Conservation (phyloP, 306 rosid species). For the Citrullus colocynthis region DNA sequence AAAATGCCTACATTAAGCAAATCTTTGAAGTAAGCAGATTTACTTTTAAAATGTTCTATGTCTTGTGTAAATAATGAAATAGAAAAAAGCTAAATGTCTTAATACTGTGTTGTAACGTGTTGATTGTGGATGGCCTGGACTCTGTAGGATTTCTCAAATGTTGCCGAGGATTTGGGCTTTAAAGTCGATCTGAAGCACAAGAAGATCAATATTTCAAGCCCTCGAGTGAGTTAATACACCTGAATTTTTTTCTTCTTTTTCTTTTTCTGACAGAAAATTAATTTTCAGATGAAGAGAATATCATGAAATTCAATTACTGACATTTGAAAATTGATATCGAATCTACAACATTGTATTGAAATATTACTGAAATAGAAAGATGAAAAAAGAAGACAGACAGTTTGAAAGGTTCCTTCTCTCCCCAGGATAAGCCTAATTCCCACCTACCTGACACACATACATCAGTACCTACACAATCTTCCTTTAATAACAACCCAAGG, state of each 20-base stretch:
- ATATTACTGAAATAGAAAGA: neutral
- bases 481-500: neutral
- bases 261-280: neutral
- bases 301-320: neutral
- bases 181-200: conserved; percentile 81
- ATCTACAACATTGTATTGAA: neutral
- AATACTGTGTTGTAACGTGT: neutral
- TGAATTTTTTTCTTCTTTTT: neutral
- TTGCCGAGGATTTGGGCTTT: conserved; percentile 75
- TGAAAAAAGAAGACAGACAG: neutral
- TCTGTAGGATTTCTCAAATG: conserved; percentile 77
- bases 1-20: conserved; percentile 79
- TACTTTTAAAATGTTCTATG: neutral
- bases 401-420: neutral
- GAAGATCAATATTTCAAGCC: conserved; percentile 92
- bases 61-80: neutral
- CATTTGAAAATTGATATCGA: neutral
- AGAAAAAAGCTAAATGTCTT: neutral
- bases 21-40: conserved; percentile 61
- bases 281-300: neutral
- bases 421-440: neutral
- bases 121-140: conserved; percentile 10
- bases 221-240: conserved; percentile 63
- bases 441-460: neutral
- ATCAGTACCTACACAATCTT: neutral